Evolutionary conservation across 306 rosid genomes (phyloP).

Genomic region (Cicer pinnatifidum): DNA sequence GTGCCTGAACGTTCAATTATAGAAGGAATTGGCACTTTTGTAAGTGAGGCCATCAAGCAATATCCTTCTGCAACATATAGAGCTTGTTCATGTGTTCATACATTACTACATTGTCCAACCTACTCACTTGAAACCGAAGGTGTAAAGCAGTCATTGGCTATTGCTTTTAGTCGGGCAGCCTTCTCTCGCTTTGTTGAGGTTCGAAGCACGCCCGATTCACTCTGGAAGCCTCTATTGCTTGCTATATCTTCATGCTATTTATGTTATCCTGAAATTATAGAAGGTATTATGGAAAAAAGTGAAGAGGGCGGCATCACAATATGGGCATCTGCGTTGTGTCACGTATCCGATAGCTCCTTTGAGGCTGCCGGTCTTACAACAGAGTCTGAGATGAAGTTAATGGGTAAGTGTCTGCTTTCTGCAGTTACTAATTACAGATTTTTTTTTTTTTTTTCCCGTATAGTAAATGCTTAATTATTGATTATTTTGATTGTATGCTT

Average conservation of each 20-base stretch:
- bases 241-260: conserved; percentile 83
- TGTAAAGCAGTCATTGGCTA: conserved; percentile 67
- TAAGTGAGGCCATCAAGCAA: conserved; percentile 73
- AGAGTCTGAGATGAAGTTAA: conserved; percentile 76
- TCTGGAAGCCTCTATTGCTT: conserved; percentile 85
- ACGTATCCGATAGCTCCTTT: conserved; percentile 57
- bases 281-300: conserved; percentile 69
- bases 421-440: conserved; percentile 22
- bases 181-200: conserved; percentile 64
- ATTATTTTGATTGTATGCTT: conserved; percentile 25
- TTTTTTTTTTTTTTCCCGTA: conserved; percentile 36
- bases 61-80: conserved; percentile 81
- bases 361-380: conserved; percentile 60
- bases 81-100: conserved; percentile 86
- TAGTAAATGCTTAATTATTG: conserved; percentile 15
- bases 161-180: conserved; percentile 63
- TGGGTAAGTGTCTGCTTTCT: conserved; percentile 58
- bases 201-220: conserved; percentile 56
- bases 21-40: conserved; percentile 72
- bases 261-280: conserved; percentile 75
- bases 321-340: conserved; percentile 77
- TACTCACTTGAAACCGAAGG: conserved; percentile 67
- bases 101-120: conserved; percentile 65
- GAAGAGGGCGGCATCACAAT: conserved; percentile 61
- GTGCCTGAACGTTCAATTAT: conserved; percentile 73